phyloP scores from a whole-genome alignment of 2,329 filamentous ascomycete species.

The Colletotrichum ledebouriae region DNA sequence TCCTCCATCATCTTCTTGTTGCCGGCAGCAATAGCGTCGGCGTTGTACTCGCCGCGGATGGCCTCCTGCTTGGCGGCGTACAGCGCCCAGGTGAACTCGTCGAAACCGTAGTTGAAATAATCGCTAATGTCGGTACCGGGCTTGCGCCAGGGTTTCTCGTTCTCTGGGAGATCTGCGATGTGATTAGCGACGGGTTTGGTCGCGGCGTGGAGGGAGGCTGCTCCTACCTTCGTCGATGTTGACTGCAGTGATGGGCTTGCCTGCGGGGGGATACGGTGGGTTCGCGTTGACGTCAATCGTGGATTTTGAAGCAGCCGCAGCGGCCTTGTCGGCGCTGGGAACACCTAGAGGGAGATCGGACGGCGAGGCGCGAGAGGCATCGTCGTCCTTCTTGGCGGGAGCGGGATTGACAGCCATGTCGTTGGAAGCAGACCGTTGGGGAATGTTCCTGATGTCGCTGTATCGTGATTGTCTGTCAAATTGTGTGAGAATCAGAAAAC shows the following conservation, averaged over 20 bases:
- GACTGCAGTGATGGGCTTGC: constrained; percentile 83
- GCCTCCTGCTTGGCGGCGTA: constrained; percentile 91
- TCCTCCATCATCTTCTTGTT: constrained; percentile 86
- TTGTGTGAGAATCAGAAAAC: background rate
- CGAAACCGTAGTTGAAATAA: constrained; percentile 99
- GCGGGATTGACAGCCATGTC: constrained; percentile 63
- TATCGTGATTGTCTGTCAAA: constrained; percentile 69
- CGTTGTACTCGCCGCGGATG: constrained; percentile 81
- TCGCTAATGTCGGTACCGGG: constrained; percentile 95
- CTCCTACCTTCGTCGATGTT: constrained; percentile 76
- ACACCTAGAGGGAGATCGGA: constrained; percentile 48
- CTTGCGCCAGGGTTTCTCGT: constrained; percentile 94
- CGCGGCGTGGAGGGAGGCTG: background rate
- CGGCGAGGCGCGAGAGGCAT: constrained; percentile 48
- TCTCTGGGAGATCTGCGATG: constrained; percentile 73
- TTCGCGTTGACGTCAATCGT: constrained; percentile 88
- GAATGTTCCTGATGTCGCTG: constrained; percentile 75
- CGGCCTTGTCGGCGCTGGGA: constrained; percentile 66
- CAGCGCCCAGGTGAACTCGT: constrained; percentile 97
- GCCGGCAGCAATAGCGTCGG: constrained; percentile 71
- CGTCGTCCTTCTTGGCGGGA: constrained; percentile 61
- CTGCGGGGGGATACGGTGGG: constrained; percentile 81
- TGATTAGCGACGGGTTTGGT: constrained; percentile 8
- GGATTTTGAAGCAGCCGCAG: constrained; percentile 80
- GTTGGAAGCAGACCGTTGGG: constrained; percentile 68